A percentile compares a stretch with the other conserved stretches of the same genome.
Evolutionary conservation across 2,329 filamentous ascomycete species (phyloP).

Genomic region (Hypoxylon sp.): DNA sequence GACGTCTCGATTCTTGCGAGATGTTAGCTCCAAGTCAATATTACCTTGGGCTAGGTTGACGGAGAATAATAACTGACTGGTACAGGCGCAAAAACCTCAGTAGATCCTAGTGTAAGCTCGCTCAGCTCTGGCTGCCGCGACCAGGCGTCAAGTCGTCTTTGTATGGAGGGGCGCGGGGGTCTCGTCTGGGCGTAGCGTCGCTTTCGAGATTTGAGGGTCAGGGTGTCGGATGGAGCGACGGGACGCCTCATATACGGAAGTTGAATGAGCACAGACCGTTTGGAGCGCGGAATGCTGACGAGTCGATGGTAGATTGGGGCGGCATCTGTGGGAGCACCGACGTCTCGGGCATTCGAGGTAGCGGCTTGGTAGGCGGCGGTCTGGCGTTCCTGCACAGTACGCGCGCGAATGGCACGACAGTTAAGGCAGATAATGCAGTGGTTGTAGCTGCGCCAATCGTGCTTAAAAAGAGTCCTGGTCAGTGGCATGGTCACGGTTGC

Average conservation of each 20-base stretch:
- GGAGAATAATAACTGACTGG: conserved; percentile 11
- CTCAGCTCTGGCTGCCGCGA: neutral
- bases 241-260: conserved; percentile 4
- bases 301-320: conserved; percentile 3
- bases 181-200: neutral
- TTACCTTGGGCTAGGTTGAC: neutral
- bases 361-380: neutral
- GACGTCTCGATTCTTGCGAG: conserved; percentile 1
- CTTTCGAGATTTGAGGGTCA: neutral
- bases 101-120: neutral
- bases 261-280: conserved; percentile 19
- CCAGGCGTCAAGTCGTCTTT: conserved; percentile 15
- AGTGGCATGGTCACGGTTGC: conserved; percentile 2
- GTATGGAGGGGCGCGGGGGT: neutral
- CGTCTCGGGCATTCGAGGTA: neutral
- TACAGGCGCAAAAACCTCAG: neutral
- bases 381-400: neutral
- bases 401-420: conserved; percentile 3
- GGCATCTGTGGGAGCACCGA: neutral
- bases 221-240: conserved; percentile 5
- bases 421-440: conserved; percentile 5
- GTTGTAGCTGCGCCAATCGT: conserved; percentile 9
- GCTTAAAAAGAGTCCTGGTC: conserved; percentile 13
- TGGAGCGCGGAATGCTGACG: conserved; percentile 8
- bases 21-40: conserved; percentile 10